Evolutionary conservation across 2,329 filamentous ascomycete species (phyloP).

Genomic region (Tolypocladium inflatum): DNA sequence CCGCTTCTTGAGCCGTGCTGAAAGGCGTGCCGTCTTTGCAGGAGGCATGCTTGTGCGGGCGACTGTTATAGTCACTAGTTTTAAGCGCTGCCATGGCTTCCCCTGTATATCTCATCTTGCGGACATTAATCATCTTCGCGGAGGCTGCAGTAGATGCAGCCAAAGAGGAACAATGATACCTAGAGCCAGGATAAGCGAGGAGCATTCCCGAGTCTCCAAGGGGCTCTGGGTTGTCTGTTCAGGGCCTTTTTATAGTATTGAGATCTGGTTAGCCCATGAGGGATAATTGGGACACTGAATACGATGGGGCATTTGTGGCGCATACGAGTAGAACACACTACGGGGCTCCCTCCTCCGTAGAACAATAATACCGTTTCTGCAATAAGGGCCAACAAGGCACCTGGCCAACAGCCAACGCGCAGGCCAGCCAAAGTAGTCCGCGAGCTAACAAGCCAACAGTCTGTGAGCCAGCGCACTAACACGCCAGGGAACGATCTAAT

Average conservation of each 20-base stretch:
- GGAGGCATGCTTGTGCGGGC: not conserved
- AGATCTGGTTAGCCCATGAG: not conserved
- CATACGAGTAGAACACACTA: not conserved
- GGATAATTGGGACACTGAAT: not conserved
- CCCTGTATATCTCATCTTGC: constrained; percentile 1
- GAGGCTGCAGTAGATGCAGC: not conserved
- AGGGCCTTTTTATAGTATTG: not conserved
- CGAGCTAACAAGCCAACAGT: not conserved
- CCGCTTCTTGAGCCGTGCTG: not conserved
- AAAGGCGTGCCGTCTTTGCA: not conserved
- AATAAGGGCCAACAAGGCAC: not conserved
- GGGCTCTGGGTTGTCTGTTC: not conserved
- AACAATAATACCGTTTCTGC: not conserved
- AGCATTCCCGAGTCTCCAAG: not conserved
- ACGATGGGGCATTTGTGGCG: too few relatives aligned
- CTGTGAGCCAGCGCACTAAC: too few relatives aligned
- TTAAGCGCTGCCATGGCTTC: not conserved
- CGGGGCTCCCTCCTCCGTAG: too few relatives aligned
- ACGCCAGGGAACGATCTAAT: too few relatives aligned
- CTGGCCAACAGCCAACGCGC: too few relatives aligned
- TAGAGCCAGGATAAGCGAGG: not conserved
- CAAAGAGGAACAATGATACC: not conserved
- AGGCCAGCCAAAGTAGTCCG: too few relatives aligned
- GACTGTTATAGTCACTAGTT: not conserved
- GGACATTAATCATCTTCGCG: not conserved